Percentiles rank a stretch among this genome's conserved stretches.
Conservation (phyloP, 306 rosid genomes). For the Fragaria nilgerrensis region DNA sequence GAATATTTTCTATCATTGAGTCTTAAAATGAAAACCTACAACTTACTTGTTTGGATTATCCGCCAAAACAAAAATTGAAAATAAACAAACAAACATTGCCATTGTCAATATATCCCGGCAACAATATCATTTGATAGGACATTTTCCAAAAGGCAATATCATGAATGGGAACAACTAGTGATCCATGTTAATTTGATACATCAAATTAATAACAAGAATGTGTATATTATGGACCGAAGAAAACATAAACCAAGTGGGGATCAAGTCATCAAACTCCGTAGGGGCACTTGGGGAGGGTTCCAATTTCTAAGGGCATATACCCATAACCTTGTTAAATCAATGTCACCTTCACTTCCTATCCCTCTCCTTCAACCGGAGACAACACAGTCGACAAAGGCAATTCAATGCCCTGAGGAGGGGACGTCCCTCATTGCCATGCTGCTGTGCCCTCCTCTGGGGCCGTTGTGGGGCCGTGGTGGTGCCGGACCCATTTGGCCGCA, state of each 20-base stretch:
- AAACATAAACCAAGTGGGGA: background rate
- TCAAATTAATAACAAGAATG: background rate
- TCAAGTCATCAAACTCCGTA: background rate
- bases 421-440: slow-evolving; percentile 32
- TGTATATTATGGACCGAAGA: background rate
- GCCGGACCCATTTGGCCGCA: slow-evolving; percentile 30
- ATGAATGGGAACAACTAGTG: background rate
- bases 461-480: slow-evolving; percentile 24
- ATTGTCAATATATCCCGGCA: background rate
- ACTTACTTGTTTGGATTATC: background rate
- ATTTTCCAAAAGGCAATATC: background rate
- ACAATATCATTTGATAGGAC: background rate
- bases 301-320: background rate
- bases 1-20: background rate
- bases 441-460: slow-evolving; percentile 29
- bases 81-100: background rate
- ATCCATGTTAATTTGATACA: background rate
- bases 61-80: background rate
- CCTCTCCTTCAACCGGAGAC: slow-evolving; percentile 19
- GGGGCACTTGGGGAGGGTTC: background rate
- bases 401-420: slow-evolving; percentile 47
- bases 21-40: background rate
- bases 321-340: slow-evolving; percentile 23
- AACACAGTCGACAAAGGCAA: slow-evolving; percentile 41
- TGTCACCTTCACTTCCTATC: slow-evolving; percentile 31